Evolutionary conservation across 352 stramenopile species (phyloP).

Genomic region (Blastocystis sp.): DNA sequence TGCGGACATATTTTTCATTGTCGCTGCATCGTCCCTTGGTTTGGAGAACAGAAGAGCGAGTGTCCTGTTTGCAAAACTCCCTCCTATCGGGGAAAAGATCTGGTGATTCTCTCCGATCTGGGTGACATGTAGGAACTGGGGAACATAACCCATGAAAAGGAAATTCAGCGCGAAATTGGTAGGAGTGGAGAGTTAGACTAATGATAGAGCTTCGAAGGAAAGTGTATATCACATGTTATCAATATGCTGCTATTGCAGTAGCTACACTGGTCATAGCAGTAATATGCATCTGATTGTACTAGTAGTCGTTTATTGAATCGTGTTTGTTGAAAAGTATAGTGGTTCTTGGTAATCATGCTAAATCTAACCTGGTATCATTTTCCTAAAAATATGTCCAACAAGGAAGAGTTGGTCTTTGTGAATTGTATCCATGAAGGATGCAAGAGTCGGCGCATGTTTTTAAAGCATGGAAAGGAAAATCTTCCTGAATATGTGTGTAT

Average conservation of each 20-base stretch:
- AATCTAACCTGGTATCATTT: constrained; percentile 29
- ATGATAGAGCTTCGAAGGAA: background rate
- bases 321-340: constrained; percentile 50
- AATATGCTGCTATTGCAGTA: background rate
- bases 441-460: constrained; percentile 48
- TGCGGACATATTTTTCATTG: constrained; percentile 21
- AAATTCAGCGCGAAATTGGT: constrained; percentile 37
- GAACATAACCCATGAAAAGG: background rate
- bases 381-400: constrained; percentile 34
- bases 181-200: background rate
- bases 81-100: background rate
- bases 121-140: constrained; percentile 24
- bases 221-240: constrained; percentile 8
- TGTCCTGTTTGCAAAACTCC: constrained; percentile 8
- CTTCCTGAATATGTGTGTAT: constrained; percentile 55
- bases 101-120: background rate
- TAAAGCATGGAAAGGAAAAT: background rate
- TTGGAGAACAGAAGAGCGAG: background rate
- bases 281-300: background rate
- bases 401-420: constrained; percentile 45
- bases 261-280: background rate
- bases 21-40: constrained; percentile 4
- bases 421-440: constrained; percentile 60
- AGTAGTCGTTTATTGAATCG: background rate
- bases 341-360: background rate